These are phyloP conservation scores for Alternaria brassicae DNA, from an alignment of 2,329 filamentous ascomycete species.

Conservation along the genomic window DNA sequence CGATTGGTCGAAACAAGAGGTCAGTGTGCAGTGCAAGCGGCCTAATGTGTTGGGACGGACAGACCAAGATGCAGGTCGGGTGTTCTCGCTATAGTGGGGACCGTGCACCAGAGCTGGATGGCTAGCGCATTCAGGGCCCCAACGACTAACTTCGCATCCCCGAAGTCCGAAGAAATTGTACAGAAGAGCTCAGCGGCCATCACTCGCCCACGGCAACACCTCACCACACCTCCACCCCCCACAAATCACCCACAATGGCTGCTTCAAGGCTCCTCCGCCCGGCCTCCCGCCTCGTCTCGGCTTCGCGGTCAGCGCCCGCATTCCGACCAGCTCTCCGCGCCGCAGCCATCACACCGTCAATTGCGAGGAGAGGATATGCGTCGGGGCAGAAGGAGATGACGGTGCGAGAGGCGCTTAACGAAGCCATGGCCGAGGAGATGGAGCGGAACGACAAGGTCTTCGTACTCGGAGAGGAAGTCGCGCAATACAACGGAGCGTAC, in stretches of 20 bases:
- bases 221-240: conserved; percentile 26
- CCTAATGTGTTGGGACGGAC: background rate
- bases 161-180: conserved; percentile 35
- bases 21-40: background rate
- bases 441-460: conserved; percentile 95
- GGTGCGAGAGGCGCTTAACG: conserved; percentile 95
- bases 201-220: conserved; percentile 32
- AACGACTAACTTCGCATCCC: conserved; percentile 28
- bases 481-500: conserved; percentile 97
- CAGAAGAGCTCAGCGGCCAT: conserved; percentile 34
- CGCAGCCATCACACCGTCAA: conserved; percentile 56
- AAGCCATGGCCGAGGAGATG: conserved; percentile 97
- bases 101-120: conserved; percentile 18
- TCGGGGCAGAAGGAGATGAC: conserved; percentile 86
- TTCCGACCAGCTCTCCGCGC: conserved; percentile 62
- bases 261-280: conserved; percentile 69
- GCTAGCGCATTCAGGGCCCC: conserved; percentile 19
- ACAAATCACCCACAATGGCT: conserved; percentile 56
- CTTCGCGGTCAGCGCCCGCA: conserved; percentile 59
- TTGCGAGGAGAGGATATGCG: conserved; percentile 64
- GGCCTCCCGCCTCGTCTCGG: conserved; percentile 67
- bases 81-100: conserved; percentile 17
- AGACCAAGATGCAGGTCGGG: conserved; percentile 9
- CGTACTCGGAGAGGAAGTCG: conserved; percentile 95
- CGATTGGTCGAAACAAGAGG: background rate